Conservation (phyloP, 352 stramenopile genomes). For the Phytopythium helicoides region DNA sequence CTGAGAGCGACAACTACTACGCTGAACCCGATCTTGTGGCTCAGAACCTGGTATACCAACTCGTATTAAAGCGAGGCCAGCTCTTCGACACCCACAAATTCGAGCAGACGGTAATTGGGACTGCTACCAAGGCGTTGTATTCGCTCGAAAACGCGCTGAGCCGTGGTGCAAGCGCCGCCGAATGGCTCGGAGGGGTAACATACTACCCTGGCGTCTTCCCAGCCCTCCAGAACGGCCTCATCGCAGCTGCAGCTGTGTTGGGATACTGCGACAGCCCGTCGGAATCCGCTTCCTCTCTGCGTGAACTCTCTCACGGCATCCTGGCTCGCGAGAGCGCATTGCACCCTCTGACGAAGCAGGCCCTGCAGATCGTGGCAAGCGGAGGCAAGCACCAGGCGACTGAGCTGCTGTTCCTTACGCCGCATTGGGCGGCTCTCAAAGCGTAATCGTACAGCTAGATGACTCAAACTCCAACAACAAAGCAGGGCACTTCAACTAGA, state of each 20-base stretch:
- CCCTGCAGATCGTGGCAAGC: constrained; percentile 25
- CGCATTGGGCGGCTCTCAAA: constrained; percentile 28
- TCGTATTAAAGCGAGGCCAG: constrained; percentile 25
- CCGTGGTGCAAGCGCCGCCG: constrained; percentile 6
- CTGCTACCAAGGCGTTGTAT: constrained; percentile 14
- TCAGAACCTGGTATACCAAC: constrained; percentile 48
- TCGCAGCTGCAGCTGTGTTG: constrained; percentile 27
- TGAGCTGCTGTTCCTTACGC: constrained; percentile 48
- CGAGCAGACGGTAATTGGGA: constrained; percentile 29
- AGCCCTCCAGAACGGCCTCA: constrained; percentile 43
- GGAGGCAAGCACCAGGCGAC: constrained; percentile 6
- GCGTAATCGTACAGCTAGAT: neutral
- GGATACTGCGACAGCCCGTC: constrained; percentile 2
- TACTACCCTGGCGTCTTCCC: constrained; percentile 70
- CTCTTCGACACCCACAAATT: constrained; percentile 15
- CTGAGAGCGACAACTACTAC: constrained; percentile 81
- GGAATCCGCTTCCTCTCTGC: constrained; percentile 14
- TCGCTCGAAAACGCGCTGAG: constrained; percentile 28
- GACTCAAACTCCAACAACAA: too few species aligned
- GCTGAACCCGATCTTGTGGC: constrained; percentile 57
- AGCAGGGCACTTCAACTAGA: too few species aligned
- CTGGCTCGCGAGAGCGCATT: constrained; percentile 18
- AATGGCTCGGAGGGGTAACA: constrained; percentile 63
- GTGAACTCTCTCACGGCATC: constrained; percentile 15
- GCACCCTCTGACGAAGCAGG: constrained; percentile 37